These are phyloP conservation scores for Chlorella variabilis DNA, from an alignment of 163 green algal species.

Conservation along the genomic window DNA sequence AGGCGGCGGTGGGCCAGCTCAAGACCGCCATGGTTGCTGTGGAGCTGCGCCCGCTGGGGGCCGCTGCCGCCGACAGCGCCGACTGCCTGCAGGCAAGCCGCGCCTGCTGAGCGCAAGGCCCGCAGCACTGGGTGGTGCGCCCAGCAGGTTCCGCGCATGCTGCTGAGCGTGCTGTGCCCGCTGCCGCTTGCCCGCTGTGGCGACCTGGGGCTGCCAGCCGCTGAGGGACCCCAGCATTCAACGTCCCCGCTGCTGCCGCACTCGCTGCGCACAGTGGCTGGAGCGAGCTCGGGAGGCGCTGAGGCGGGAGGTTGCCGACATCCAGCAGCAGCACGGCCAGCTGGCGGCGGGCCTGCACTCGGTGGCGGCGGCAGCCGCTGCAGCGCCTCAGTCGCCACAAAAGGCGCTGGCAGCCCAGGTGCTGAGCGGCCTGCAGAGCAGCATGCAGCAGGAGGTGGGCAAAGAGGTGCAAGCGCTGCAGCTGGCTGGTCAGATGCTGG, in stretches of 20 bases:
- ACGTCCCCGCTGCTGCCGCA: too few species aligned
- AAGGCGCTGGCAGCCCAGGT: conserved; percentile 25
- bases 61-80: not conserved
- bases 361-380: not conserved
- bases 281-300: conserved; percentile 23
- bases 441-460: conserved; percentile 37
- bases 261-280: conserved; percentile 26
- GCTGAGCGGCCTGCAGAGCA: conserved; percentile 26
- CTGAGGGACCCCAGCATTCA: too few species aligned
- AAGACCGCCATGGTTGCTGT: conserved; percentile 32
- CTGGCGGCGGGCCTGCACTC: conserved; percentile 14
- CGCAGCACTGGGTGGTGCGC: too few species aligned
- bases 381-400: not conserved
- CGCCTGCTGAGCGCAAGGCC: not conserved
- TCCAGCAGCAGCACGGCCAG: conserved; percentile 22
- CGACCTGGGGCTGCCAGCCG: too few species aligned
- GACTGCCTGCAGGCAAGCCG: conserved; percentile 16
- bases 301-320: conserved; percentile 7
- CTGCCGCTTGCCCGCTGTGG: not conserved
- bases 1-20: conserved; percentile 27
- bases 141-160: too few species aligned
- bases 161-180: not conserved
- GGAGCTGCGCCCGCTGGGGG: conserved; percentile 15
- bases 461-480: conserved; percentile 34
- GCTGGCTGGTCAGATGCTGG: conserved; percentile 19